Evolutionary conservation across 257 asterid species (phyloP), one percentile per base, ranked within the genome.

Genomic region (Ligustrum vulgare): DNA sequence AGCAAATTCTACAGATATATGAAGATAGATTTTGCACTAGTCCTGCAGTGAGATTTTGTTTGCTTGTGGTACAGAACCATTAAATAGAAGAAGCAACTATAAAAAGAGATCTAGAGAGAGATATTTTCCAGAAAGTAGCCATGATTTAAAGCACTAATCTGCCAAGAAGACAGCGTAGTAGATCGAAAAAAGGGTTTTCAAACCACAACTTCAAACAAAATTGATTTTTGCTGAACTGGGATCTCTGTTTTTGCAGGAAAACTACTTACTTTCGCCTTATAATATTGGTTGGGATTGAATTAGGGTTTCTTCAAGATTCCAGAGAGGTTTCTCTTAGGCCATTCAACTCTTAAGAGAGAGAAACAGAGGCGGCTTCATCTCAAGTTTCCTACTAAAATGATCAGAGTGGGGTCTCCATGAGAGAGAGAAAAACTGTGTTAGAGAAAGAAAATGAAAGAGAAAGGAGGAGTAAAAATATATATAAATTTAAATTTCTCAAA

Each of bases 361-460:
- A 54, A 80, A 72, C 71, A 60, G 82, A 64, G 79, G 86, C 64
- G 78, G 84, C 75, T 86, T 82, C 64, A 80, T 81, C 80, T 77
- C 36, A 72, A 69, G 81, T 74, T 86, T 82, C 16, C 82, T 85
- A 83, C 84, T 78, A 65, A 67, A 84, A 85, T 77, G 86, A 85
- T 78, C 79, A 76, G 78, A 69, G 94, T 91, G 90, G 91, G 94
- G 92, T 66, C 72, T 77, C 86, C 86, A 82, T 81, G 85, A 71
- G 71, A 39, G 47, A 39, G 45, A 39, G 2, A 39, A 39, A 71
- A 25, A 11, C 20, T 8, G 35, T 43, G 32, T 18, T 36, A 35
- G 36, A 22, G 72, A 71, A 72, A 45, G 67, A 72, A 28, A 60
- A 66, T 31, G 41, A 23, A 82, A 51, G 56, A 47, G 80, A 68